These are phyloP conservation scores for Fusarium cicatricum DNA, from an alignment of 2,329 filamentous ascomycete species.

Conservation along the genomic window DNA sequence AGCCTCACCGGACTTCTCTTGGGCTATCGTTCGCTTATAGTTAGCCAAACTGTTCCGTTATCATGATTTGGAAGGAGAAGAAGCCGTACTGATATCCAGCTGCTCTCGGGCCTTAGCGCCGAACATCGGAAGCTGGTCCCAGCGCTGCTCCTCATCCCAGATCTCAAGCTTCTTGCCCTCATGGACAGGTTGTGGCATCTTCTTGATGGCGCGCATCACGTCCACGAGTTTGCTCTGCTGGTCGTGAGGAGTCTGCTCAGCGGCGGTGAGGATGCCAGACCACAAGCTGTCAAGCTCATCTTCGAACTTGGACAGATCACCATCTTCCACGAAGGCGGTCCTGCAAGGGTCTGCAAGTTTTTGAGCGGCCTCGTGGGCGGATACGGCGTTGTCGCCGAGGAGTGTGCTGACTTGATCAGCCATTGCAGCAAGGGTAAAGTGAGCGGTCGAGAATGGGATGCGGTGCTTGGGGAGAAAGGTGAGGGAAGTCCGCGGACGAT, in stretches of 20 bases:
- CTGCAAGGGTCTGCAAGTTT: conserved; percentile 15
- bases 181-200: conserved; percentile 14
- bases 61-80: rapidly evolving
- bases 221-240: conserved; percentile 35
- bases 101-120: conserved; percentile 23
- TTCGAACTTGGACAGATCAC: conserved; percentile 20
- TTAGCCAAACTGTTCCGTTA: background rate
- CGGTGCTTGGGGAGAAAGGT: background rate
- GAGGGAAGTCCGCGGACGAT: background rate
- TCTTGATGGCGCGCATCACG: conserved; percentile 29
- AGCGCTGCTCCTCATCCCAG: conserved; percentile 28
- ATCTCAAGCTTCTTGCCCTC: conserved; percentile 21
- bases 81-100: conserved; percentile 24
- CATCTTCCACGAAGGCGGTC: conserved; percentile 14
- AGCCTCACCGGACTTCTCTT: conserved; percentile 11
- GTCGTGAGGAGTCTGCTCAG: conserved; percentile 31
- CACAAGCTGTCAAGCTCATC: conserved; percentile 22
- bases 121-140: conserved; percentile 32
- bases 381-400: conserved; percentile 11
- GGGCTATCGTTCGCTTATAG: conserved; percentile 16
- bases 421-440: conserved; percentile 15
- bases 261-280: conserved; percentile 25
- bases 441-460: background rate
- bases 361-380: conserved; percentile 21
- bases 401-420: conserved; percentile 7